A percentile compares a stretch with the other conserved stretches of the same genome.
phyloP scores from a whole-genome alignment of 805 yeast species.

The Torulaspora gathmanii region DNA sequence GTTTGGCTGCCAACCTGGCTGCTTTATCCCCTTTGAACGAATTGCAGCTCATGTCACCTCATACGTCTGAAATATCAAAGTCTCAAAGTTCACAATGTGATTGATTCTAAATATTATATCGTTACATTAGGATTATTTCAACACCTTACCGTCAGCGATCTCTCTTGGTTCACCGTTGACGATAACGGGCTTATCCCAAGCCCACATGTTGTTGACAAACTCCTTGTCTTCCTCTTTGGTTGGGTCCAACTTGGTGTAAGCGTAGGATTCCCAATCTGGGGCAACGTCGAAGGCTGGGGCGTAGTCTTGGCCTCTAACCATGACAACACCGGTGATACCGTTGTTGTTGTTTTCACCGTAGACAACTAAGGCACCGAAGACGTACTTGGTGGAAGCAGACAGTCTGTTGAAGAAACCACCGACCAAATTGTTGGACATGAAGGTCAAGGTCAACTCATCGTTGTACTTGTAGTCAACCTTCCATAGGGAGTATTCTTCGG shows the following conservation, averaged over 20 bases:
- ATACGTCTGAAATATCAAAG: neutral
- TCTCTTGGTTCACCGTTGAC: constrained; percentile 78
- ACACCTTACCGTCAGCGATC: constrained; percentile 96
- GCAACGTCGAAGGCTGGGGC: constrained; percentile 94
- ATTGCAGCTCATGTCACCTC: neutral
- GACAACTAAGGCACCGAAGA: constrained; percentile 87
- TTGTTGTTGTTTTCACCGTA: constrained; percentile 97
- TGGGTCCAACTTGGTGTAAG: constrained; percentile 77
- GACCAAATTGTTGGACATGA: constrained; percentile 95
- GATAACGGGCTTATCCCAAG: constrained; percentile 94
- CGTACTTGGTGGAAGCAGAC: constrained; percentile 78
- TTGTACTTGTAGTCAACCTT: constrained; percentile 93
- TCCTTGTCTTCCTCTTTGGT: constrained; percentile 71
- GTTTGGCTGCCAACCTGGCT: constrained; percentile 9
- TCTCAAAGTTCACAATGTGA: neutral
- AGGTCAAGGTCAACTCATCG: constrained; percentile 90
- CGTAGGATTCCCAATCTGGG: constrained; percentile 97
- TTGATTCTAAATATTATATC: neutral
- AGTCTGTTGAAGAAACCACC: constrained; percentile 97
- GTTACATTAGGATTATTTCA: constrained; percentile 50
- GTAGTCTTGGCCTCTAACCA: constrained; percentile 88
- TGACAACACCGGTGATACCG: constrained; percentile 90
- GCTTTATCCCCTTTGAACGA: constrained; percentile 10
- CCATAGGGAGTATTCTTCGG: constrained; percentile 90
- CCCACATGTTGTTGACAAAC: constrained; percentile 87